phyloP scores from a whole-genome alignment of 75 land plant genomes.

The Cunninghamia lanceolata region DNA sequence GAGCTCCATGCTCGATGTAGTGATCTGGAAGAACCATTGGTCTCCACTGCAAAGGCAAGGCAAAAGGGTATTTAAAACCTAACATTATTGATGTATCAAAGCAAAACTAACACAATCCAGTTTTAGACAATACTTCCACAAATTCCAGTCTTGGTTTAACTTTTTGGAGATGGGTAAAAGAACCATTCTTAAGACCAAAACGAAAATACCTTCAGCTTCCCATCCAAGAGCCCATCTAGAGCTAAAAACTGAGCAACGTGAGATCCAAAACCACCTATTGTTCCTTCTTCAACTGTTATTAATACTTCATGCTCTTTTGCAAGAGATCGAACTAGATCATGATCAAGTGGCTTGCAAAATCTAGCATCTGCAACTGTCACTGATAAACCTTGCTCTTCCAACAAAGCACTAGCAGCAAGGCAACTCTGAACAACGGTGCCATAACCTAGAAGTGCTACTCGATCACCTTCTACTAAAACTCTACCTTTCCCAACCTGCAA shows the following conservation, averaged over 20 bases:
- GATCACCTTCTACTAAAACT: slow-evolving; percentile 70
- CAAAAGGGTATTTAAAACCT: not conserved
- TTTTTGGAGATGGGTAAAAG: not conserved
- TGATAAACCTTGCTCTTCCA: slow-evolving; percentile 53
- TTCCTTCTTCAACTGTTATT: slow-evolving; percentile 94
- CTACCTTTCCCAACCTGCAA: slow-evolving; percentile 84
- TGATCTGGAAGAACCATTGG: slow-evolving; percentile 89
- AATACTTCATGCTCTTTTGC: slow-evolving; percentile 81
- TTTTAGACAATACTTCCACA: not conserved
- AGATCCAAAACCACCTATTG: slow-evolving; percentile 93
- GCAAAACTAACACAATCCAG: not conserved
- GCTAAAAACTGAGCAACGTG: slow-evolving; percentile 97
- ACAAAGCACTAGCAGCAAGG: slow-evolving; percentile 64
- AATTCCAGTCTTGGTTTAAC: not conserved
- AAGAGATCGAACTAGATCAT: slow-evolving; percentile 64
- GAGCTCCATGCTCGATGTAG: slow-evolving; percentile 91
- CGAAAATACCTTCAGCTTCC: slow-evolving; percentile 61
- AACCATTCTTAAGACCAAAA: not conserved
- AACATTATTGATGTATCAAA: not conserved
- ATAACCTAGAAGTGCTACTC: slow-evolving; percentile 87
- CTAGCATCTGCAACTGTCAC: slow-evolving; percentile 89
- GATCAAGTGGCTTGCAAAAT: slow-evolving; percentile 94
- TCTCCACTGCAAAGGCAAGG: slow-evolving; percentile 72
- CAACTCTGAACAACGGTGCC: slow-evolving; percentile 90
- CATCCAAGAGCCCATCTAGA: slow-evolving; percentile 93